phyloP scores from a whole-genome alignment of 1,284 basidiomycete species.

The Irpex sp. region DNA sequence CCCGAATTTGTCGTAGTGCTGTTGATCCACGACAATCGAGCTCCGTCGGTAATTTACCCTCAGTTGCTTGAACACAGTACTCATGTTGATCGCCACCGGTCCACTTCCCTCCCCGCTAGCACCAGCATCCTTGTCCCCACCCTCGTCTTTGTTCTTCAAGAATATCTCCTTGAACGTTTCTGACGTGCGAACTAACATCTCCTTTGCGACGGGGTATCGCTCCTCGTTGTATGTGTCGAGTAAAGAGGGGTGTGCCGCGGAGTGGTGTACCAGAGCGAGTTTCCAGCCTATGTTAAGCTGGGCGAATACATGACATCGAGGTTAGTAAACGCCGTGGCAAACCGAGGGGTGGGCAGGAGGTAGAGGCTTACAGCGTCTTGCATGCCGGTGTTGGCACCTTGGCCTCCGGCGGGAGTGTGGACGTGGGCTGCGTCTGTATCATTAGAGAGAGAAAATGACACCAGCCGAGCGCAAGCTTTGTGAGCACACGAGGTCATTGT shows the following conservation, averaged over 20 bases:
- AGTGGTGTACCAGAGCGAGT: conserved; percentile 20
- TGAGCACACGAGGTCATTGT: too few relatives aligned
- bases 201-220: conserved; percentile 21
- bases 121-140: background rate
- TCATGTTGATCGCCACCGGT: too few relatives aligned
- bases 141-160: background rate
- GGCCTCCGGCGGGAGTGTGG: conserved; percentile 10
- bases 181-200: conserved; percentile 16
- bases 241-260: conserved; percentile 12
- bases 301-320: background rate
- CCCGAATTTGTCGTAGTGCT: background rate
- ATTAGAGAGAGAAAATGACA: too few relatives aligned
- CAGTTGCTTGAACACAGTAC: conserved; percentile 19
- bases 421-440: background rate
- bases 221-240: conserved; percentile 19
- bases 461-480: too few relatives aligned
- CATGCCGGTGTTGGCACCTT: conserved; percentile 18
- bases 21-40: conserved; percentile 27
- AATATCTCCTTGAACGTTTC: background rate
- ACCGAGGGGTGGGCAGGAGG: too few relatives aligned
- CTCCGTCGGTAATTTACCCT: conserved; percentile 33
- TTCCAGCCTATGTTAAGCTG: conserved; percentile 25
- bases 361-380: conserved; percentile 6
- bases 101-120: too few relatives aligned
- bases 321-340: too few relatives aligned